Evolutionary conservation across 1,284 basidiomycete genomes (phyloP).

Genomic region (Pascua guehoae): DNA sequence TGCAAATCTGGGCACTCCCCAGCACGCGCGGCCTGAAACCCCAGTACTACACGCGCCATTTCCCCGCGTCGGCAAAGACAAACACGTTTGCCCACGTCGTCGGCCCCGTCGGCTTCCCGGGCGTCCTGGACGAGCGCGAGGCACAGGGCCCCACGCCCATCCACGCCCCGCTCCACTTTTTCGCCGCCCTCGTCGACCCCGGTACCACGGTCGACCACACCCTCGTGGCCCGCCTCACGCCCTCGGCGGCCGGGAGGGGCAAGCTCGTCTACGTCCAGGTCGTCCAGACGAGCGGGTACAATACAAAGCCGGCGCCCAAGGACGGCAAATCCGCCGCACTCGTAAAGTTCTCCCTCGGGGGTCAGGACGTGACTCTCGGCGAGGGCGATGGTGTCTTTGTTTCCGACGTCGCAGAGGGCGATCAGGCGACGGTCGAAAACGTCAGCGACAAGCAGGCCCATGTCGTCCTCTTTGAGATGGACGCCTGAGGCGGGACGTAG

Average conservation of each 20-base stretch:
- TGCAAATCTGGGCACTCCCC: conserved; percentile 77
- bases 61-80: conserved; percentile 73
- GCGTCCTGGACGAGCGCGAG: conserved; percentile 62
- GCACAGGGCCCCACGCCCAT: conserved; percentile 66
- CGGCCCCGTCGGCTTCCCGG: conserved; percentile 58
- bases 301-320: conserved; percentile 50
- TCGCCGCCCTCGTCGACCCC: conserved; percentile 62
- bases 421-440: conserved; percentile 56
- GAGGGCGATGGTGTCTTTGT: conserved; percentile 76
- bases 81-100: conserved; percentile 67
- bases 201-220: conserved; percentile 56
- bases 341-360: conserved; percentile 36
- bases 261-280: conserved; percentile 51
- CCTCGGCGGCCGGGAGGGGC: conserved; percentile 4
- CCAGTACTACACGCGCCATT: conserved; percentile 80
- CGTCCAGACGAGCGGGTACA: conserved; percentile 72
- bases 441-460: conserved; percentile 61
- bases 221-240: conserved; percentile 52
- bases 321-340: conserved; percentile 22
- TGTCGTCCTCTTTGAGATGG: conserved; percentile 69
- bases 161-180: conserved; percentile 49
- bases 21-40: conserved; percentile 59
- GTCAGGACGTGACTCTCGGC: conserved; percentile 50
- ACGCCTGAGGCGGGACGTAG: conserved; percentile 6
- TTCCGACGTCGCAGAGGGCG: conserved; percentile 54